Percentiles rank a stretch among this genome's conserved stretches.
phyloP scores from a whole-genome alignment of 371 early-diverging fungal genomes.

The Lichtheimia corymbifera region DNA sequence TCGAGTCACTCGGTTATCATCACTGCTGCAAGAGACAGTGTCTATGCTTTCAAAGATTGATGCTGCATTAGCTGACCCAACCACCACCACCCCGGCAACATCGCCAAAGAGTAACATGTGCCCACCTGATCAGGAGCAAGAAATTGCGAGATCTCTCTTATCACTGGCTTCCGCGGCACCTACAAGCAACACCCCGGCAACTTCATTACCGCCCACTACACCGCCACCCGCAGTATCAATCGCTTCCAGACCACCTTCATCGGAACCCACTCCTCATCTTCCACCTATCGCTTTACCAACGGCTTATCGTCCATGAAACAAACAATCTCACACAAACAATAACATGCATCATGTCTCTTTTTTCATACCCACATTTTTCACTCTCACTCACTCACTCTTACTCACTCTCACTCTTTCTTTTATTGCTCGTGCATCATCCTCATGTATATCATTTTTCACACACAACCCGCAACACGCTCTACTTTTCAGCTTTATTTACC shows the following conservation, averaged over 20 bases:
- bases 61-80: slow-evolving; percentile 35
- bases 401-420: neutral
- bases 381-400: slow-evolving; percentile 1
- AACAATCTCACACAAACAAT: no score
- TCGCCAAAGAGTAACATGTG: slow-evolving; percentile 11
- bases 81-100: neutral
- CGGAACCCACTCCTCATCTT: slow-evolving; percentile 13
- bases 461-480: slow-evolving; percentile 1
- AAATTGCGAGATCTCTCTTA: slow-evolving; percentile 25
- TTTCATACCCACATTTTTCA: neutral
- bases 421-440: neutral
- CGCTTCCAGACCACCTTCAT: slow-evolving; percentile 11
- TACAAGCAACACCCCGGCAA: neutral
- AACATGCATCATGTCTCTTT: neutral
- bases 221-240: no score
- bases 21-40: slow-evolving; percentile 54
- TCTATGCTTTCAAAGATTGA: slow-evolving; percentile 54
- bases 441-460: neutral
- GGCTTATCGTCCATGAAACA: slow-evolving; percentile 4
- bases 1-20: slow-evolving; percentile 53
- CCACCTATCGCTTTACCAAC: slow-evolving; percentile 12
- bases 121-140: slow-evolving; percentile 19
- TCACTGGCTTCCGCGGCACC: slow-evolving; percentile 22
- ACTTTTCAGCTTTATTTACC: neutral
- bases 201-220: no score